A percentile compares a stretch with the other conserved stretches of the same genome.
These are phyloP conservation scores for Rhytidhysteron rufulum DNA, from an alignment of 2,329 filamentous ascomycete species.

Conservation along the genomic window DNA sequence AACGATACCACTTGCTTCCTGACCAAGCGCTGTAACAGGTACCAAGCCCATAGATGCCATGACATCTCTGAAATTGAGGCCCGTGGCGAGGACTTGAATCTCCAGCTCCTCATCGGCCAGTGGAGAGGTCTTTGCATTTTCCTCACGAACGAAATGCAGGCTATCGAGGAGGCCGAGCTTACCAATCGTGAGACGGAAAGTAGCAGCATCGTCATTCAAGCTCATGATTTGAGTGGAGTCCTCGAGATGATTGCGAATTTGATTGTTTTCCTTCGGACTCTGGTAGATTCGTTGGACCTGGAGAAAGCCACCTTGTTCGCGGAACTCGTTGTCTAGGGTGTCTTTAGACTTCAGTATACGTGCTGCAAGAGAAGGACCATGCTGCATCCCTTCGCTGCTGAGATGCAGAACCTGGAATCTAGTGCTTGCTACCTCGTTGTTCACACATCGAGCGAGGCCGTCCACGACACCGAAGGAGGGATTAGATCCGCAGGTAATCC, in stretches of 20 bases:
- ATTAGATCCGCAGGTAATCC: background rate
- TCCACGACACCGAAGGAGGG: background rate
- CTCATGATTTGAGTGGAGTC: background rate
- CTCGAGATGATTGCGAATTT: background rate
- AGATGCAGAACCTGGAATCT: no score
- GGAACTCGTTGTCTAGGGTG: background rate
- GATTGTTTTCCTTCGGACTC: background rate
- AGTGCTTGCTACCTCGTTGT: background rate
- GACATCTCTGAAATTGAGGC: constrained; percentile 7
- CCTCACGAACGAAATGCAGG: constrained; percentile 13
- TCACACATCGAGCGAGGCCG: background rate
- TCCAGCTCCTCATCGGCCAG: constrained; percentile 12
- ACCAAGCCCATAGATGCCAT: constrained; percentile 7
- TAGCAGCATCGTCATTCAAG: background rate
- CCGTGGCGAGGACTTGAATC: constrained; percentile 13
- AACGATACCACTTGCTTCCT: background rate
- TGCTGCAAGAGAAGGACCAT: background rate
- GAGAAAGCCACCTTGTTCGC: background rate
- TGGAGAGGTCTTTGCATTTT: background rate
- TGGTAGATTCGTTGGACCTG: background rate
- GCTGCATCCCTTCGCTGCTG: no score
- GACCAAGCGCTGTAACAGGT: background rate
- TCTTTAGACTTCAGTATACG: background rate
- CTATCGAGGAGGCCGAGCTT: constrained; percentile 12
- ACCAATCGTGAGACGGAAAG: constrained; percentile 18